phyloP scores from a whole-genome alignment of 345 rosid genomes.

The Eucalyptus marginata region DNA sequence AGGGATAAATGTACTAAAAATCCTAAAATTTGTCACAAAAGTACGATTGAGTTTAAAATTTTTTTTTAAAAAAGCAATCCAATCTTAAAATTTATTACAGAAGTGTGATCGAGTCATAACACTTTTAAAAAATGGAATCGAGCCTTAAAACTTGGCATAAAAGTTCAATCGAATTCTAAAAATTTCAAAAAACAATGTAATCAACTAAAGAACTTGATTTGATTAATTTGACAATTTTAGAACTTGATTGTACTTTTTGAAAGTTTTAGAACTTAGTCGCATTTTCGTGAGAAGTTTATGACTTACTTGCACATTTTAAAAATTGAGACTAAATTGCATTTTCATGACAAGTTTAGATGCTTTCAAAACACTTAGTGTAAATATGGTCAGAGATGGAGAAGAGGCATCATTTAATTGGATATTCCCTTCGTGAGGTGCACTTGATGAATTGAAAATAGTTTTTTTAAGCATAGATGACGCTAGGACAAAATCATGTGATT shows the following conservation, averaged over 20 bases:
- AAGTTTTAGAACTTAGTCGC: rapidly evolving
- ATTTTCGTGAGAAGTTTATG: rapidly evolving
- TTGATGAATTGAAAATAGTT: background rate
- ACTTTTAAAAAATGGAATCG: rapidly evolving
- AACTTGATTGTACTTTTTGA: rapidly evolving
- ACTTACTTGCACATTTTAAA: rapidly evolving
- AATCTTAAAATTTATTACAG: rapidly evolving
- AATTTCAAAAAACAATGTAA: no score
- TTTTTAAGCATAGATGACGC: background rate
- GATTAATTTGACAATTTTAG: rapidly evolving
- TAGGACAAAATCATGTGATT: background rate
- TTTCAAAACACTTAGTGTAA: rapidly evolving
- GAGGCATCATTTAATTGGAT: background rate
- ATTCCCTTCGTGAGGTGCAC: background rate
- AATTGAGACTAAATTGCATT: no score
- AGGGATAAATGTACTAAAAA: rapidly evolving
- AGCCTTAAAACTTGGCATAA: rapidly evolving
- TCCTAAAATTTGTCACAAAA: rapidly evolving
- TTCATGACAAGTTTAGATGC: rapidly evolving
- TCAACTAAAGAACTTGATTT: rapidly evolving
- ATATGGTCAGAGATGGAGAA: background rate
- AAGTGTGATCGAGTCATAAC: rapidly evolving
- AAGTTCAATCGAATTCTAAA: rapidly evolving
- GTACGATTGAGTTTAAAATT: rapidly evolving
- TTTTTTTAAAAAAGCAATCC: rapidly evolving